Base-by-base conservation (phyloP, 1,139 yeast genomes). In the Geotrichum aggregatum region DNA sequence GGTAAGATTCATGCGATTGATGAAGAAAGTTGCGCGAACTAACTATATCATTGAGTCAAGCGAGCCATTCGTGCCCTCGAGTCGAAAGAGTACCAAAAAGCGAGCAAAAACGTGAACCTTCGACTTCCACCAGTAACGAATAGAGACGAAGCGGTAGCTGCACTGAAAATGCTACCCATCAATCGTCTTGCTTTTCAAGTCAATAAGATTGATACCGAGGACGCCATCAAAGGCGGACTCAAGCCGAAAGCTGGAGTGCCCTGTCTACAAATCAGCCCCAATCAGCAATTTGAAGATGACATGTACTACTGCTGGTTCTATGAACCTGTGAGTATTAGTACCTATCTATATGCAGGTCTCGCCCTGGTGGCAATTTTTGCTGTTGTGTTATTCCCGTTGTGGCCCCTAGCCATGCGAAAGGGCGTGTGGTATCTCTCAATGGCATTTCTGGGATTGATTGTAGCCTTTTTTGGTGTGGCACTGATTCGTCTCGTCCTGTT, bases 381-480 rank as follows among this genome's bases (percentile, higher is more conserved):
- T 1, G 71, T 89, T 43, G 87, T 92, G 35, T 76, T 92, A 64
- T 94, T 88, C 82, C 99, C 98, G 58, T 77, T 92, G 63, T 92
- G 99, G 99, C 99, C 99, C 21, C 66, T 76, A 47, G 80, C 83
- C 69, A 82, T 92, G 94, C 84, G 95, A 67, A 77, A 78, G 52
- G 95, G 95, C 36, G 96, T 88, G 36, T 92, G 96, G 87, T 92
- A 88, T 68, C 67, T 88, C 54, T 87, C 96, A 33, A 80, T 91
- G 78, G 85, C 79, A 2, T 71, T 84, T 53, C 71, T 94, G 59
- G 92, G 87, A 0, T 70, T 92, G 49, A 76, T 94, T 52, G 92
- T 82, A 7, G 72, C 80, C 50, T 84, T 92, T 70, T 86, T 92
- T 61, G 85, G 72, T 24, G 71, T 87, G 61, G 96, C 98, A 1